A percentile compares a stretch with the other conserved stretches of the same genome.
These are phyloP conservation scores for Fusarium sp. DNA, from an alignment of 2,329 filamentous ascomycete species.

Conservation along the genomic window DNA sequence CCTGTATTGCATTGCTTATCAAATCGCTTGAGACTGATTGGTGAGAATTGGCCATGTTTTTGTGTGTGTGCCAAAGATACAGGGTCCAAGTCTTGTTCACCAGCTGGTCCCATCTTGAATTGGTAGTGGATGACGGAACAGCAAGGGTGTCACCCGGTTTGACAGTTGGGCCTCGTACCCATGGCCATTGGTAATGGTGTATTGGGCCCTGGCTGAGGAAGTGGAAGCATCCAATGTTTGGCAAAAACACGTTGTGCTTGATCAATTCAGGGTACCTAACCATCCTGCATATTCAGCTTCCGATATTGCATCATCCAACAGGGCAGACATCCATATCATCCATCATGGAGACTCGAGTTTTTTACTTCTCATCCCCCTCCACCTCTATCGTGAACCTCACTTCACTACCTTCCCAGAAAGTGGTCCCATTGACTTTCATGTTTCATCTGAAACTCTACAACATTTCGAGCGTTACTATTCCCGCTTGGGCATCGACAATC, in stretches of 20 bases:
- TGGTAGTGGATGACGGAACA: slow-evolving; percentile 37
- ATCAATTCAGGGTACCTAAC: slow-evolving; percentile 19
- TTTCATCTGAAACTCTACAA: slow-evolving; percentile 17
- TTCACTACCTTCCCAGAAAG: background rate
- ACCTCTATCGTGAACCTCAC: slow-evolving; percentile 28
- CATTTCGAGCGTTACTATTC: background rate
- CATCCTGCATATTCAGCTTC: slow-evolving; percentile 23
- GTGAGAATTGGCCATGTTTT: slow-evolving; percentile 25
- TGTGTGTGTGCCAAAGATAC: slow-evolving; percentile 28
- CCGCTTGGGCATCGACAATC: slow-evolving; percentile 31
- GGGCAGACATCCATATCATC: background rate
- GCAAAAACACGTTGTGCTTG: slow-evolving; percentile 29
- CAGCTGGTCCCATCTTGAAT: slow-evolving; percentile 37
- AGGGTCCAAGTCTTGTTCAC: slow-evolving; percentile 44
- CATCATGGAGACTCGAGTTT: background rate
- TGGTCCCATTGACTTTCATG: slow-evolving; percentile 3
- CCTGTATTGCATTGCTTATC: slow-evolving; percentile 5
- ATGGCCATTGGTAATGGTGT: slow-evolving; percentile 4
- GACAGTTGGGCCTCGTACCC: slow-evolving; percentile 29
- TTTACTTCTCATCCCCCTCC: background rate
- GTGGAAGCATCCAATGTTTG: slow-evolving; percentile 1
- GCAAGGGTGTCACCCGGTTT: slow-evolving; percentile 37
- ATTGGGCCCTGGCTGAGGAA: background rate
- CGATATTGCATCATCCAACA: slow-evolving; percentile 13
- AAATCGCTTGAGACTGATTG: slow-evolving; percentile 5